A percentile compares a stretch with the other conserved stretches of the same genome.
Conservation (phyloP, 805 yeast species). For the Saccharomyces jurei region DNA sequence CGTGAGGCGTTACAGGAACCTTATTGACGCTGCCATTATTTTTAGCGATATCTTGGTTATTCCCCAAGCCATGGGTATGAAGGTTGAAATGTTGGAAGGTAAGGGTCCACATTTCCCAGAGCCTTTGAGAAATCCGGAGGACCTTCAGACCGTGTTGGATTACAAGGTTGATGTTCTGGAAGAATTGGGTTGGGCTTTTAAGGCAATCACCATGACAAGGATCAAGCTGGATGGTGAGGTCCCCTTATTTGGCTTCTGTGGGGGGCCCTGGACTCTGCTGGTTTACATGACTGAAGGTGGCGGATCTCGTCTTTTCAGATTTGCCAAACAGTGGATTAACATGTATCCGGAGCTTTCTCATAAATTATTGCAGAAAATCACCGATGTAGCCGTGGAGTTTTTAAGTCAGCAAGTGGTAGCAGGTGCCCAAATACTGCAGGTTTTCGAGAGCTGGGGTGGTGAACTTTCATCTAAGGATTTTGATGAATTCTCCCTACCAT, state of each 20-base stretch:
- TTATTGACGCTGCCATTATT: slow-evolving; percentile 93
- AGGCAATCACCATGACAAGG: slow-evolving; percentile 88
- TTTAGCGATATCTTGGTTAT: slow-evolving; percentile 92
- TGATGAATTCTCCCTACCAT: slow-evolving; percentile 81
- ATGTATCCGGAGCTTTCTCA: slow-evolving; percentile 67
- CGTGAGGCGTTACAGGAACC: slow-evolving; percentile 76
- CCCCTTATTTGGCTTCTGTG: slow-evolving; percentile 90
- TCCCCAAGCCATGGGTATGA: slow-evolving; percentile 98
- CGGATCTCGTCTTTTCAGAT: slow-evolving; percentile 84
- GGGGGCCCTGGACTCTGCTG: slow-evolving; percentile 96
- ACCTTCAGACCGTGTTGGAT: slow-evolving; percentile 46
- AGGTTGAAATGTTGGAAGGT: slow-evolving; percentile 87
- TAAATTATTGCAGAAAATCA: slow-evolving; percentile 60
- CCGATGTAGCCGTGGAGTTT: slow-evolving; percentile 87
- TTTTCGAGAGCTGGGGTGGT: slow-evolving; percentile 97
- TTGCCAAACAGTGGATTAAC: slow-evolving; percentile 87
- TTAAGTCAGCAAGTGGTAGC: slow-evolving; percentile 91
- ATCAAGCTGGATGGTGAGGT: slow-evolving; percentile 79
- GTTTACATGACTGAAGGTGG: slow-evolving; percentile 98
- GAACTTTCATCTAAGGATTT: slow-evolving; percentile 89
- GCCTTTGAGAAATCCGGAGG: slow-evolving; percentile 72
- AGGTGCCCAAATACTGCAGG: slow-evolving; percentile 96
- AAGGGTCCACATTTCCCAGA: slow-evolving; percentile 89
- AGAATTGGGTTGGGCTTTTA: slow-evolving; percentile 89
- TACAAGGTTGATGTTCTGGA: slow-evolving; percentile 63